A percentile compares a stretch with the other conserved stretches of the same genome.
These are phyloP conservation scores for Aspergillus sojae DNA, from an alignment of 2,329 filamentous ascomycete genomes.

Conservation along the genomic window DNA sequence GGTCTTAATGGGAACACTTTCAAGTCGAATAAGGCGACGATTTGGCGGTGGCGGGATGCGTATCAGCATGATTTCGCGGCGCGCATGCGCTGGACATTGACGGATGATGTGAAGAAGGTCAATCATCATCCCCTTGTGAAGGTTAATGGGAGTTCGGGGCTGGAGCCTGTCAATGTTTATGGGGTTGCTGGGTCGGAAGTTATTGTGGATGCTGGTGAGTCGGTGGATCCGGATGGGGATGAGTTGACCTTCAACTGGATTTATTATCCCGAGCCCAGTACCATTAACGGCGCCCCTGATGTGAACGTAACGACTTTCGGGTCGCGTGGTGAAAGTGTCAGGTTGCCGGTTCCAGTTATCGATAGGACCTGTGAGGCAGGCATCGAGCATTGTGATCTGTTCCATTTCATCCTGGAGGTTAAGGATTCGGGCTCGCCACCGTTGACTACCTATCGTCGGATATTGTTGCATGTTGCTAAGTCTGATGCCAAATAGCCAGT, in stretches of 20 bases:
- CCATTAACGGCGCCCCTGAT: constrained; percentile 20
- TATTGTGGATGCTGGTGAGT: constrained; percentile 25
- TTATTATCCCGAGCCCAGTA: constrained; percentile 27
- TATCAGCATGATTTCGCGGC: constrained; percentile 57
- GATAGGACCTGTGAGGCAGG: constrained; percentile 21
- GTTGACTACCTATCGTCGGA: constrained; percentile 25
- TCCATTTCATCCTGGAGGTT: constrained; percentile 27
- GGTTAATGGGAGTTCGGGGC: constrained; percentile 18
- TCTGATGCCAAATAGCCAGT: neutral
- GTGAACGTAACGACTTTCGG: constrained; percentile 19
- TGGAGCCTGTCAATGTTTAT: constrained; percentile 18
- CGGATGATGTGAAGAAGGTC: constrained; percentile 18
- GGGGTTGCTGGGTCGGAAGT: constrained; percentile 21
- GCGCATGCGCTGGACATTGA: constrained; percentile 51
- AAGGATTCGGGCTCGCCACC: constrained; percentile 23
- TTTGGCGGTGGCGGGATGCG: constrained; percentile 58
- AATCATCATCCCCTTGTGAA: constrained; percentile 27
- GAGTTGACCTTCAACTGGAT: constrained; percentile 26
- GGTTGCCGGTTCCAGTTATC: constrained; percentile 22
- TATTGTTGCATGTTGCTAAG: constrained; percentile 27
- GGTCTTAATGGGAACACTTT: constrained; percentile 35
- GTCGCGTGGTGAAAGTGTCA: constrained; percentile 10
- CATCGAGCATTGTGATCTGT: constrained; percentile 15
- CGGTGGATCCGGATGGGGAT: constrained; percentile 26
- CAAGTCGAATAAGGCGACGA: constrained; percentile 50